These are phyloP conservation scores for Aspergillus pseudotamarii DNA, from an alignment of 2,329 filamentous ascomycete genomes.

Conservation along the genomic window DNA sequence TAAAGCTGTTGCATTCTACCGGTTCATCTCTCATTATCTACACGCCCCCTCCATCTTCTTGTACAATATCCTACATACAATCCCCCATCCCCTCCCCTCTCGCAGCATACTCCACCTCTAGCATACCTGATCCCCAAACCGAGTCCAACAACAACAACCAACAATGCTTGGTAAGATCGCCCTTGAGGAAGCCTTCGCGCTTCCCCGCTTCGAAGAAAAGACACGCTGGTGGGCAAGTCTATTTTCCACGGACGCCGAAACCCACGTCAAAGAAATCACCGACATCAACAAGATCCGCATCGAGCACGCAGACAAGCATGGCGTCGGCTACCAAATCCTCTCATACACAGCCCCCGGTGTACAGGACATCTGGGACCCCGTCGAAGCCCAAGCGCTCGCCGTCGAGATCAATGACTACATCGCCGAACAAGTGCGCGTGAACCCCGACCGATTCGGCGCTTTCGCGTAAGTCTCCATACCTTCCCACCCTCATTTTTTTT, in stretches of 20 bases:
- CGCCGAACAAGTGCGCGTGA: slow-evolving; percentile 44
- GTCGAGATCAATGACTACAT: slow-evolving; percentile 53
- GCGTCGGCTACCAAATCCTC: slow-evolving; percentile 52
- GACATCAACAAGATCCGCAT: slow-evolving; percentile 49
- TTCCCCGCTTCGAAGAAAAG: slow-evolving; percentile 61
- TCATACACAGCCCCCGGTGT: slow-evolving; percentile 54
- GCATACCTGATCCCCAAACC: background rate
- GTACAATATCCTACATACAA: background rate
- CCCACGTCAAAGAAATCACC: slow-evolving; percentile 60
- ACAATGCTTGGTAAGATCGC: slow-evolving; percentile 63
- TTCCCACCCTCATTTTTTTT: background rate
- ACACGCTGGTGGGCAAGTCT: slow-evolving; percentile 64
- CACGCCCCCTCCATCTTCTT: background rate
- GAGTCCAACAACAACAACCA: background rate
- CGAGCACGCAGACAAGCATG: slow-evolving; percentile 48
- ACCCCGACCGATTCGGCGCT: slow-evolving; percentile 48
- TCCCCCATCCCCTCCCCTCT: background rate
- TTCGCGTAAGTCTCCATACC: slow-evolving; percentile 38
- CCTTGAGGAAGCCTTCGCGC: slow-evolving; percentile 64
- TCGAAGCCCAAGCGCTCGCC: slow-evolving; percentile 48
- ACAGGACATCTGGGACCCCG: slow-evolving; percentile 50
- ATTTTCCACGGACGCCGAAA: slow-evolving; percentile 62
- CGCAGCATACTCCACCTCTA: background rate
- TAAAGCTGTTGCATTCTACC: background rate
- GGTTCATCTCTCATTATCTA: background rate